These are phyloP conservation scores for Wickerhamomyces queroliae DNA, from an alignment of 805 yeast genomes.

Conservation along the genomic window DNA sequence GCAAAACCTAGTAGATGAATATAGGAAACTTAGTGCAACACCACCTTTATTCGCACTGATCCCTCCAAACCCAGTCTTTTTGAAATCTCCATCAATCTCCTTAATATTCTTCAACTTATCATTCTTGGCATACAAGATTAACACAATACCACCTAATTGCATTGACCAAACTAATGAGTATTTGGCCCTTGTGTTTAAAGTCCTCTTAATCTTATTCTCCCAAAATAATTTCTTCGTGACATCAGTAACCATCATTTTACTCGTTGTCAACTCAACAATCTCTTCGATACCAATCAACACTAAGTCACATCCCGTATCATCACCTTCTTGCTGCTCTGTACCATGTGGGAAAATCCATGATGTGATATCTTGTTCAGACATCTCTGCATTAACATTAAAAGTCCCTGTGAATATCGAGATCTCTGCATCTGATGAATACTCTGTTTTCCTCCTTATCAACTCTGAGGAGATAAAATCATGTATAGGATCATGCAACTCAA, in stretches of 20 bases:
- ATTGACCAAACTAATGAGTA: conserved; percentile 64
- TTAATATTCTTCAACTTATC: conserved; percentile 45
- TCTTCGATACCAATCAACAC: conserved; percentile 87
- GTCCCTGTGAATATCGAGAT: conserved; percentile 77
- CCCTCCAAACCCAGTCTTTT: conserved; percentile 93
- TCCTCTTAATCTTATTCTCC: conserved; percentile 54
- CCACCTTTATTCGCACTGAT: conserved; percentile 82
- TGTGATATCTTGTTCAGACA: conserved; percentile 49
- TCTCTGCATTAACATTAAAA: conserved; percentile 77
- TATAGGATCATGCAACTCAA: conserved; percentile 81
- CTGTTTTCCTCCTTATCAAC: conserved; percentile 39
- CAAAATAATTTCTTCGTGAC: conserved; percentile 51
- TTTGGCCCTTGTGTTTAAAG: conserved; percentile 37
- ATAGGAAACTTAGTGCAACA: conserved; percentile 59
- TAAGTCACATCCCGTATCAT: conserved; percentile 48
- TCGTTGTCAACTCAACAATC: conserved; percentile 76
- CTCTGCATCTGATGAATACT: conserved; percentile 55
- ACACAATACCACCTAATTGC: conserved; percentile 80
- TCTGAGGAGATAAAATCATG: conserved; percentile 76
- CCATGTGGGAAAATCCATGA: conserved; percentile 83
- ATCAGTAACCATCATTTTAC: conserved; percentile 79
- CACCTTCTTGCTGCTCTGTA: no score
- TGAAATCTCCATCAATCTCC: conserved; percentile 63
- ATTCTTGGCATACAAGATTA: conserved; percentile 61
- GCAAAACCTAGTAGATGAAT: conserved; percentile 67